Evolutionary conservation across 768 basidiomycete genomes (phyloP), one percentile per base, ranked within the genome.

Genomic region (Lactifluus echinatus): DNA sequence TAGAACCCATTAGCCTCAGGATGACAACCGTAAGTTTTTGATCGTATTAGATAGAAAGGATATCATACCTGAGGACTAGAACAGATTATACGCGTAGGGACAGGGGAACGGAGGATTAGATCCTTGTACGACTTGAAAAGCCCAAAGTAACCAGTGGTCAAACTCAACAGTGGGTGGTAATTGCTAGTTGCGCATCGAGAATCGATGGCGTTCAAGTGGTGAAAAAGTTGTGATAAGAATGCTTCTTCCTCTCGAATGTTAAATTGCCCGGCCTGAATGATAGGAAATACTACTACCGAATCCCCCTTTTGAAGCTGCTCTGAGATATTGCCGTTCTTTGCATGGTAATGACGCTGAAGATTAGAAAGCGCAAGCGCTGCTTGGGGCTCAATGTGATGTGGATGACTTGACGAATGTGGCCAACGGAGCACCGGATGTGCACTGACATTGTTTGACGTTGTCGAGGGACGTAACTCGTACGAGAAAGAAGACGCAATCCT

Each of bases 141-240:
- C 7, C 89, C 89, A 67, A 99, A 98, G 71, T 99, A 99, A 11
- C 96, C 96, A 65, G 87, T 93, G 7, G 96, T 99, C 66, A 97
- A 73, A 68, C 96, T 89, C 28, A 86, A 70, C 17, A 79, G 65
- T n/a, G 81, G 81, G 17, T 62, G 55, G 44, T 66, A 65, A 4
- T 37, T 23, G 15, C 19, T 8, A 8, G 52, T 19, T 31, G 14
- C n/a, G 47, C 47, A 15, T n/a, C 19, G 42, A 46, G 43, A 33
- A 42, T 46, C 29, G 42, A 28, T 28, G 39, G 31, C 15, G 51
- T 52, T 23, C 53, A 65, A 31, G 19, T 62, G 50, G n/a, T 78
- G 66, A 63, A 91, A 89, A 23, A 93, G 75, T 31, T 74, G 67
- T 6, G 71, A 63, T 28, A 93, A 68, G 21, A 75, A 75, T 3